phyloP scores from a whole-genome alignment of 768 basidiomycete species.

The Suillus variegatus region DNA sequence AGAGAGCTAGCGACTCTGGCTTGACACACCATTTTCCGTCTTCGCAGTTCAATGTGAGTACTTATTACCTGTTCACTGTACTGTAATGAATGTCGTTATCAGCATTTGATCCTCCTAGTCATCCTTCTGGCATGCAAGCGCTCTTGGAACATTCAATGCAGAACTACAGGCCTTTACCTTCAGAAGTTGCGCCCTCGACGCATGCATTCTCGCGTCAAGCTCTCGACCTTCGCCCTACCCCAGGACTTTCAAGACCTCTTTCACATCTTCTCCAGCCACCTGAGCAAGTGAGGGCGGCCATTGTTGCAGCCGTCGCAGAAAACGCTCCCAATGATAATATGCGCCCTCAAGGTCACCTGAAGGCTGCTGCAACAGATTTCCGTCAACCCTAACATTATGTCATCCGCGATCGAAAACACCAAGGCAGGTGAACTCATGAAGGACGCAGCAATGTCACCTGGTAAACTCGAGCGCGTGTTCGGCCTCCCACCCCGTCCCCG shows the following conservation, averaged over 20 bases:
- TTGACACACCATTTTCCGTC: slow-evolving; percentile 73
- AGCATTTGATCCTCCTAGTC: slow-evolving; percentile 73
- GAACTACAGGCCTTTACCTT: slow-evolving; percentile 72
- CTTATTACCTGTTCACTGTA: neutral
- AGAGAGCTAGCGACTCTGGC: slow-evolving; percentile 67
- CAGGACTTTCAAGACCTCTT: slow-evolving; percentile 45
- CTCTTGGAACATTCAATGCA: slow-evolving; percentile 72
- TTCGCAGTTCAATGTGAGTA: slow-evolving; percentile 72
- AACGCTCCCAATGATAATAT: slow-evolving; percentile 17
- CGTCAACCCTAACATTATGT: slow-evolving; percentile 43
- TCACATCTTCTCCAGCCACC: slow-evolving; percentile 37
- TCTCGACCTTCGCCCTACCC: slow-evolving; percentile 80
- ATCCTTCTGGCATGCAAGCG: slow-evolving; percentile 69
- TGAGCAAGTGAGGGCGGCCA: slow-evolving; percentile 37
- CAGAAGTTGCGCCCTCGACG: slow-evolving; percentile 68
- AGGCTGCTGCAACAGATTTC: slow-evolving; percentile 45
- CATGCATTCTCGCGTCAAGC: slow-evolving; percentile 62
- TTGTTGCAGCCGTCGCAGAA: slow-evolving; percentile 21
- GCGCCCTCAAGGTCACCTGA: slow-evolving; percentile 22
- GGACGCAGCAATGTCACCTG: slow-evolving; percentile 26
- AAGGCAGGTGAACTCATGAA: slow-evolving; percentile 32
- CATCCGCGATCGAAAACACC: slow-evolving; percentile 39
- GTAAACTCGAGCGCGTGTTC: slow-evolving; percentile 30
- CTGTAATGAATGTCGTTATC: slow-evolving; percentile 14
- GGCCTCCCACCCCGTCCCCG: slow-evolving; percentile 43